Base-by-base conservation (phyloP, 2,329 filamentous ascomycete species). In the Nothopassalora personata region DNA sequence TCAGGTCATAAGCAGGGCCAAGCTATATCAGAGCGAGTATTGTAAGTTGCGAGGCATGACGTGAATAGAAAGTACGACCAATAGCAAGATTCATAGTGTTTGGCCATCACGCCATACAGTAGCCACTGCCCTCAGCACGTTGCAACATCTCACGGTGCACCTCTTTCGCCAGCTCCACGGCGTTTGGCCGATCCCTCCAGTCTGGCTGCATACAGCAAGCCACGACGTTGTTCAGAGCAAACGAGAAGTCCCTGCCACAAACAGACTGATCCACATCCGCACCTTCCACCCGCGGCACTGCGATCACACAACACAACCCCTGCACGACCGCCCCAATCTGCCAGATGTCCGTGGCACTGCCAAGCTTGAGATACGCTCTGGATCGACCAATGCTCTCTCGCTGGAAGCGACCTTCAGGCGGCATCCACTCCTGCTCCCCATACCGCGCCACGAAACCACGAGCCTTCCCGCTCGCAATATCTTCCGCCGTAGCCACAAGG, bases 321-420 rank as follows among this genome's bases (percentile, higher is more conserved):
- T 65, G 64, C 8, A 64, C 58, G 6, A 63, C 53, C 9, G 39
- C 66, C 10, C 64, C 66, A 2, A 60, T 27, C 54, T 66, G 64
- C 64, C 64, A 66, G 27, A 66, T 50, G 43, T 67, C 66, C 1
- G 61, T 66, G 6, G 46, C 33, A 18, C 43, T 64, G 19, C 66
- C 66, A 28, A 59, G 60, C 13, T 31, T 10, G 9, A 9, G 49
- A 5, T 31, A 27, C 9, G 23, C 30, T 2, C 51, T 36, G 2
- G 33, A 33, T 18, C 30, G 23, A 49, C 19, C 46, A 28, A 31
- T 27, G 9, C 11, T 19, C 5, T 49, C 46, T 54, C 39, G 5
- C 5, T n/a, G 39, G 39, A n/a, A n/a, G 8, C 15, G 36, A 33
- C 13, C 33, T 52, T 67, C 65, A 5, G 62, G 64, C 15, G 64